phyloP scores from a whole-genome alignment of 495 filamentous ascomycete species.

The Beverwykella pulmonaria region DNA sequence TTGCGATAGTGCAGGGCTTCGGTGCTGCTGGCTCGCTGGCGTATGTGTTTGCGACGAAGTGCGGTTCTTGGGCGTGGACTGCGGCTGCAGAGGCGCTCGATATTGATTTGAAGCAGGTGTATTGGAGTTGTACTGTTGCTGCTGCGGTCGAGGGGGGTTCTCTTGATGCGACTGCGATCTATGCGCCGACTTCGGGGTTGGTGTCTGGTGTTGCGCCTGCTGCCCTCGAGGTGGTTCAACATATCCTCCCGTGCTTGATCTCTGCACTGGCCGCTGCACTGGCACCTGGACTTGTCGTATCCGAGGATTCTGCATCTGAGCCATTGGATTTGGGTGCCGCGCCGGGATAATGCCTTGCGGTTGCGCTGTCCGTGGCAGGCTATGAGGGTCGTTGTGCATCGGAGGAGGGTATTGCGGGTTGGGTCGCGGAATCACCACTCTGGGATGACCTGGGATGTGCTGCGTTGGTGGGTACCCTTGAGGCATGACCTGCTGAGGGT shows the following conservation, averaged over 20 bases:
- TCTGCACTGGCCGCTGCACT: conserved; percentile 15
- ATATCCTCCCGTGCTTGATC: conserved; percentile 1
- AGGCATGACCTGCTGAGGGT: conserved; percentile 21
- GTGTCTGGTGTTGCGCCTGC: conserved; percentile 11
- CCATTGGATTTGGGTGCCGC: neutral
- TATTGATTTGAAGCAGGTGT: conserved; percentile 3
- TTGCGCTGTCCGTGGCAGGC: conserved; percentile 4
- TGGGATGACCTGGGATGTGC: conserved; percentile 9
- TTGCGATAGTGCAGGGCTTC: conserved; percentile 5
- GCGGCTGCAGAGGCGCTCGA: conserved; percentile 25
- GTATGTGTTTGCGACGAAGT: neutral
- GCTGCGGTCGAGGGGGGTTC: conserved; percentile 10
- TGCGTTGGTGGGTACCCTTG: conserved; percentile 22
- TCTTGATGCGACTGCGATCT: conserved; percentile 24
- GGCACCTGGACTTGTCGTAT: conserved; percentile 31
- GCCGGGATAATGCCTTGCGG: conserved; percentile 31
- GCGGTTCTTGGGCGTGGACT: conserved; percentile 18
- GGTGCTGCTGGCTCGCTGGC: conserved; percentile 26
- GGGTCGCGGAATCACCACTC: conserved; percentile 30
- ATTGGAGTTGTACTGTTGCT: conserved; percentile 5
- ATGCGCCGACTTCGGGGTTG: conserved; percentile 13
- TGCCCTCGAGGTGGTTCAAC: neutral
- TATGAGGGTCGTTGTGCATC: neutral
- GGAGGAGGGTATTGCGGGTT: conserved; percentile 9
- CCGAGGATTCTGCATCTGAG: conserved; percentile 21